These are phyloP conservation scores for Starmerella floris DNA, from an alignment of 805 yeast species.

Conservation along the genomic window DNA sequence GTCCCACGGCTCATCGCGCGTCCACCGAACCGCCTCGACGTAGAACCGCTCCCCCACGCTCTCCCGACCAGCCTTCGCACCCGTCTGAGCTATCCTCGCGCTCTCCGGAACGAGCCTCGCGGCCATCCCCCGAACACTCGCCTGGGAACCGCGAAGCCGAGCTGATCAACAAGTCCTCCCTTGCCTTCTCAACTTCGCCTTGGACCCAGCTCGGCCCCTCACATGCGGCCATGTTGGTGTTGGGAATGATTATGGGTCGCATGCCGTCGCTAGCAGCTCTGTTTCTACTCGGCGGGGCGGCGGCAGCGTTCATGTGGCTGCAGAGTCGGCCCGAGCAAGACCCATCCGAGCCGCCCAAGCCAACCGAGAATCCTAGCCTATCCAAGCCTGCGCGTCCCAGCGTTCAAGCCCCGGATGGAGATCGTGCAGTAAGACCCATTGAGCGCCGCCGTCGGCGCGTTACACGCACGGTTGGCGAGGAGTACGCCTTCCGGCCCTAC, in stretches of 20 bases:
- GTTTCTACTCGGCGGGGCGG: not conserved
- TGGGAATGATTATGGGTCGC: not conserved
- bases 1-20: not conserved
- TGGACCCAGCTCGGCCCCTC: not conserved
- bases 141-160: not conserved
- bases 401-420: not conserved
- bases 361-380: not conserved
- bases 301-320: not conserved
- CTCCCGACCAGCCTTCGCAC: not conserved
- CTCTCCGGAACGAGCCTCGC: not conserved
- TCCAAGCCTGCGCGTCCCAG: not conserved
- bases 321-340: not conserved
- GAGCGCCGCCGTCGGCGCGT: not conserved
- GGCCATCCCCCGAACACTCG: not conserved
- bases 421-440: not conserved
- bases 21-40: not conserved
- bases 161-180: not conserved
- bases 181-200: not conserved
- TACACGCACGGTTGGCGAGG: conserved; percentile 1
- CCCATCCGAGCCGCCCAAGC: not conserved
- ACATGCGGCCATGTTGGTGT: not conserved
- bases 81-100: not conserved
- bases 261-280: not conserved
- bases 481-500: conserved; percentile 15
- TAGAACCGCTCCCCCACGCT: not conserved